A percentile compares a stretch with the other conserved stretches of the same genome.
phyloP scores from a whole-genome alignment of 257 asterid genomes.

The Solanum ossicruentum region DNA sequence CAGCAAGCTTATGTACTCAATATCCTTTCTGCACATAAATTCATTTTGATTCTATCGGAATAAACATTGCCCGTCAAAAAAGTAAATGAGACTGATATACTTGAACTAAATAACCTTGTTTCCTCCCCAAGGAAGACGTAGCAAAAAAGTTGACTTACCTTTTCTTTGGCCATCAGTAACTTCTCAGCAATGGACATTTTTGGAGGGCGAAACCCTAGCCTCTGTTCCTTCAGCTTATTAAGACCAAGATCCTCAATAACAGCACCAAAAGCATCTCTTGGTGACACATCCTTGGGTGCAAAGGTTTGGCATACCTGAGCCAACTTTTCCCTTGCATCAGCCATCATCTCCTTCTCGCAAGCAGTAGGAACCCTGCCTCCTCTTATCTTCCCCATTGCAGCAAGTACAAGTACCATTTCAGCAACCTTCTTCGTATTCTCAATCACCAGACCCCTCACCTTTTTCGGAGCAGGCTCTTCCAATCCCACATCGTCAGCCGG shows the following conservation, averaged over 20 bases:
- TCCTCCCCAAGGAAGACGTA: neutral
- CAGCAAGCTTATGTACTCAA: neutral
- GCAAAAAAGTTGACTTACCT: conserved; percentile 38
- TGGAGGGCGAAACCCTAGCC: conserved; percentile 66
- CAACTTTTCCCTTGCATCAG: conserved; percentile 50
- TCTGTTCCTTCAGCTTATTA: conserved; percentile 56
- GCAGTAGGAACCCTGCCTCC: conserved; percentile 76
- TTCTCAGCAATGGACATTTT: conserved; percentile 78
- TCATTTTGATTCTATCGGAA: neutral
- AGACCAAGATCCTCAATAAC: conserved; percentile 92
- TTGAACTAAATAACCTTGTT: neutral
- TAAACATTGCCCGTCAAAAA: neutral
- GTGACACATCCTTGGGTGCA: conserved; percentile 90
- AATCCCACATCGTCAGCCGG: conserved; percentile 34
- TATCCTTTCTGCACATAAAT: neutral
- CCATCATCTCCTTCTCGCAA: conserved; percentile 78
- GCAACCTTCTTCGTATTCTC: conserved; percentile 66
- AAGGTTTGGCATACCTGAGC: conserved; percentile 63
- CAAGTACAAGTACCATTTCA: conserved; percentile 81
- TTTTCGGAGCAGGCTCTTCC: conserved; percentile 10
- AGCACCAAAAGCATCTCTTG: conserved; percentile 70
- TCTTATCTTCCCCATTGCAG: conserved; percentile 93
- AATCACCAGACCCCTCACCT: conserved; percentile 9
- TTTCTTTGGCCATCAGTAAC: conserved; percentile 54
- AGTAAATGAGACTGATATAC: neutral